phyloP scores from a whole-genome alignment of 2,329 filamentous ascomycete genomes.

The Fusarium metavorans region DNA sequence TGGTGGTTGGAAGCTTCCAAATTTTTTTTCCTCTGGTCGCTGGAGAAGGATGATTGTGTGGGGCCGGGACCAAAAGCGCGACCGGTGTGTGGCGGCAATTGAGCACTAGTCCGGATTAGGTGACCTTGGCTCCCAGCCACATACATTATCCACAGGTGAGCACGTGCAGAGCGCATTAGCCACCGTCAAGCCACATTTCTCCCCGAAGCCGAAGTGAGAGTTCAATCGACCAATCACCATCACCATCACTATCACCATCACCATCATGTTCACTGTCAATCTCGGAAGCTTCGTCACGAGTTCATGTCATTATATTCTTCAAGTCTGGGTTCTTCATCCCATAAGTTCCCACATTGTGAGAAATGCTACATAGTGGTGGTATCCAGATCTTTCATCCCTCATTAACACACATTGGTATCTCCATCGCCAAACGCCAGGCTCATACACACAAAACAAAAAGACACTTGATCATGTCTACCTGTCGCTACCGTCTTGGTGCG shows the following conservation, averaged over 20 bases:
- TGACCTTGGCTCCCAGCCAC: slow-evolving; percentile 5
- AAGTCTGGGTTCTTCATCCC: background rate
- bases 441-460: slow-evolving; percentile 3
- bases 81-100: slow-evolving; percentile 41
- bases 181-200: slow-evolving; percentile 9
- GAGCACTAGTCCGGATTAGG: slow-evolving; percentile 18
- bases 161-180: background rate
- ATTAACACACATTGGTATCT: slow-evolving; percentile 26
- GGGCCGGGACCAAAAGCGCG: slow-evolving; percentile 40
- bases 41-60: slow-evolving; percentile 47
- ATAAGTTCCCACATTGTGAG: background rate
- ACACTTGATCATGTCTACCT: background rate
- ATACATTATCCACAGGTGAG: background rate
- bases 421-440: slow-evolving; percentile 28
- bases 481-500: background rate
- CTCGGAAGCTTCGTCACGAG: background rate
- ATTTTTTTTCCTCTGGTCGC: slow-evolving; percentile 50
- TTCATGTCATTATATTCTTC: background rate
- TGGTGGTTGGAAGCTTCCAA: slow-evolving; percentile 49
- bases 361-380: background rate
- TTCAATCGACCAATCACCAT: background rate
- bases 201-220: background rate
- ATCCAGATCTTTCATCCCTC: slow-evolving; percentile 4
- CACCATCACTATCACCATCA: background rate
- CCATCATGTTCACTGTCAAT: background rate